Percentiles rank a stretch among this genome's conserved stretches.
Evolutionary conservation across 345 rosid genomes (phyloP).

Genomic region (Eucalyptus cladocalyx): DNA sequence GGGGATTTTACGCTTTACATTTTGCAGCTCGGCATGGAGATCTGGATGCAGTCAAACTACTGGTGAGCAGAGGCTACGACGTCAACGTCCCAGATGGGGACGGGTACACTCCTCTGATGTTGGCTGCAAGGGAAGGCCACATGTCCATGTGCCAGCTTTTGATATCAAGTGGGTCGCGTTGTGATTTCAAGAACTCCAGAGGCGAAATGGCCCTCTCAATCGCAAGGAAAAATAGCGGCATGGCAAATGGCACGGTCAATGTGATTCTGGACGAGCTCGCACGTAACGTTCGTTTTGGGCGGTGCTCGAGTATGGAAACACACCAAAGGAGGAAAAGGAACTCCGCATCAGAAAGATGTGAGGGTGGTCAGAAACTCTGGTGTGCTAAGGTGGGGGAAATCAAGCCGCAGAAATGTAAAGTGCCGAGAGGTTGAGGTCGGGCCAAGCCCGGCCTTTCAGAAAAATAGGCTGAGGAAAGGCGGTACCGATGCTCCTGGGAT

Average conservation of each 20-base stretch:
- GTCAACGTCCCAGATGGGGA: constrained; percentile 63
- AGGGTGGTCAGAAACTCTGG: constrained; percentile 45
- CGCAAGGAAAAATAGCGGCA: constrained; percentile 11
- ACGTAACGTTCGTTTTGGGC: constrained; percentile 30
- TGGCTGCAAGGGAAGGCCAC: constrained; percentile 84
- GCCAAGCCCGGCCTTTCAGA: constrained; percentile 35
- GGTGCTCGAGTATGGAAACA: constrained; percentile 61
- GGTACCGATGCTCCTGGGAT: constrained; percentile 34
- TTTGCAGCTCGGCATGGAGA: constrained; percentile 95
- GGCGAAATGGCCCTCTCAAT: constrained; percentile 71
- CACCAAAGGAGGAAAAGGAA: constrained; percentile 79
- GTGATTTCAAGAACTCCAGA: constrained; percentile 34
- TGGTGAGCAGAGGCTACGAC: constrained; percentile 57
- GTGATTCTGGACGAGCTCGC: constrained; percentile 70
- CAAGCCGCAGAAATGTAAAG: constrained; percentile 44
- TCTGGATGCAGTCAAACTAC: constrained; percentile 49
- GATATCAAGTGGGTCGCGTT: constrained; percentile 52
- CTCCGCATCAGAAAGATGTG: constrained; percentile 48
- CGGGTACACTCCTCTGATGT: constrained; percentile 93
- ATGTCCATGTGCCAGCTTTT: constrained; percentile 47
- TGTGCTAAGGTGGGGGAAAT: constrained; percentile 74
- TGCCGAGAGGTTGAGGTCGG: constrained; percentile 63
- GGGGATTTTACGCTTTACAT: constrained; percentile 86
- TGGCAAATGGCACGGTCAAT: constrained; percentile 24
- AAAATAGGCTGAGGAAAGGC: constrained; percentile 31